phyloP scores from a whole-genome alignment of 345 rosid genomes.

The Pugionium cornutum region DNA sequence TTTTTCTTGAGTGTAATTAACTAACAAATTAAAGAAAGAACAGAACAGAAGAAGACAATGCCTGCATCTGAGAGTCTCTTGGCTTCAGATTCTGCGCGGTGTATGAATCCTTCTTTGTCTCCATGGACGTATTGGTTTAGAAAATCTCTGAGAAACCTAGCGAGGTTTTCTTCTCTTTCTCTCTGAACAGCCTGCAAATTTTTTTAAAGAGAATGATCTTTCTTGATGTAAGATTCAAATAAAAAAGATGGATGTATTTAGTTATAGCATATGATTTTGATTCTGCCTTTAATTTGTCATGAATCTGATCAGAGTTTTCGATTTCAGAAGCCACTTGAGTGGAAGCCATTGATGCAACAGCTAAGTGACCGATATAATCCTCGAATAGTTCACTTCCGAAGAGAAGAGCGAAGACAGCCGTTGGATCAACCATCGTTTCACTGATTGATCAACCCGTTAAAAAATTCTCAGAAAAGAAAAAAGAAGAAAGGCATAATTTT shows the following conservation, averaged over 20 bases:
- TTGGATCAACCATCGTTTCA: conserved; percentile 84
- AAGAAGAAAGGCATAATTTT: neutral
- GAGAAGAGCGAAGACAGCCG: conserved; percentile 85
- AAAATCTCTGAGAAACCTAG: conserved; percentile 59
- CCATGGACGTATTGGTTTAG: conserved; percentile 74
- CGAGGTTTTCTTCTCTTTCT: conserved; percentile 96
- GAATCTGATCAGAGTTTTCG: conserved; percentile 40
- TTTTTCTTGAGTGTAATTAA: neutral
- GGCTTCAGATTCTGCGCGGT: conserved; percentile 77
- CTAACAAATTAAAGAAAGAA: neutral
- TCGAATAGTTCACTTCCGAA: conserved; percentile 94
- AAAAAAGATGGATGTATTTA: neutral
- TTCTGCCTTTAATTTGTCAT: conserved; percentile 74
- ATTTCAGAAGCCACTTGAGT: conserved; percentile 52
- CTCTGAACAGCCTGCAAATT: conserved; percentile 71
- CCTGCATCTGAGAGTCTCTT: conserved; percentile 85
- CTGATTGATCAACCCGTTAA: conserved; percentile 39
- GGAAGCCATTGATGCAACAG: conserved; percentile 92
- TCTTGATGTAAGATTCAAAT: conserved; percentile 12
- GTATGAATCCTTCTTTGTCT: conserved; percentile 69
- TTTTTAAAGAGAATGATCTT: neutral
- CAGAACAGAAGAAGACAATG: conserved; percentile 18
- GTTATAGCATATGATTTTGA: neutral
- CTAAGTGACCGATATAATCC: conserved; percentile 85
- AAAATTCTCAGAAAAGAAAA: conserved; percentile 5